phyloP scores from a whole-genome alignment of 2,329 filamentous ascomycete genomes.

The Magnaporthiopsis incrustans region DNA sequence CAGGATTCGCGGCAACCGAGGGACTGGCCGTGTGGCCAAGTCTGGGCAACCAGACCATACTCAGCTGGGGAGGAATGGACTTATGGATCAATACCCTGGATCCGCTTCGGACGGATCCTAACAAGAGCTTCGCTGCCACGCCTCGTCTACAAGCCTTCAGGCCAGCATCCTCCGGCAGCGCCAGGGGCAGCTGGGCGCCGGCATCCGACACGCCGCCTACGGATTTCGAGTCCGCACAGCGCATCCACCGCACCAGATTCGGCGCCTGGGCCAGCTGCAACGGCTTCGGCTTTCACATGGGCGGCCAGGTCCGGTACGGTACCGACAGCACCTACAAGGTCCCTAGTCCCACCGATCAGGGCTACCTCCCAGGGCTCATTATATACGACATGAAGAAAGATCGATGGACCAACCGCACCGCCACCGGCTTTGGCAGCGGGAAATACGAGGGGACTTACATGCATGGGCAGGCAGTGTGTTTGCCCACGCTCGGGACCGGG shows the following conservation, averaged over 20 bases:
- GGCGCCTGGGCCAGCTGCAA: slow-evolving; percentile 2
- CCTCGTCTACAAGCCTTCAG: too few relatives aligned
- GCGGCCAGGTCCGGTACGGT: not conserved
- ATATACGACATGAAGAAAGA: not conserved
- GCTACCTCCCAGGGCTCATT: slow-evolving; percentile 4
- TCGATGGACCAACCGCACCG: slow-evolving; percentile 4
- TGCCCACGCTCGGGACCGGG: not conserved
- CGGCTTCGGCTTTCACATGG: not conserved
- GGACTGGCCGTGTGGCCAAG: too few relatives aligned
- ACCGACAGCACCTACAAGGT: not conserved
- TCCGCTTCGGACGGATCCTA: too few relatives aligned
- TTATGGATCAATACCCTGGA: too few relatives aligned
- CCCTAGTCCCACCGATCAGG: too few relatives aligned
- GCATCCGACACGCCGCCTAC: too few relatives aligned
- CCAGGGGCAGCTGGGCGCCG: too few relatives aligned
- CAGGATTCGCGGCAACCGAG: too few relatives aligned
- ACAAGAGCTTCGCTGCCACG: too few relatives aligned
- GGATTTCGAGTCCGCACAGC: not conserved
- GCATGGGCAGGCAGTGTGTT: not conserved
- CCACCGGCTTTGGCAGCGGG: not conserved
- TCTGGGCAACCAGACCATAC: too few relatives aligned
- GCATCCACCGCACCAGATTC: not conserved
- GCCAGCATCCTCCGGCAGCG: too few relatives aligned
- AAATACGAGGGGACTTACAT: not conserved
- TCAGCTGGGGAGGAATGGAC: too few relatives aligned